Conservation (phyloP, 495 filamentous ascomycete species). For the Aspergillus funiculosus region DNA sequence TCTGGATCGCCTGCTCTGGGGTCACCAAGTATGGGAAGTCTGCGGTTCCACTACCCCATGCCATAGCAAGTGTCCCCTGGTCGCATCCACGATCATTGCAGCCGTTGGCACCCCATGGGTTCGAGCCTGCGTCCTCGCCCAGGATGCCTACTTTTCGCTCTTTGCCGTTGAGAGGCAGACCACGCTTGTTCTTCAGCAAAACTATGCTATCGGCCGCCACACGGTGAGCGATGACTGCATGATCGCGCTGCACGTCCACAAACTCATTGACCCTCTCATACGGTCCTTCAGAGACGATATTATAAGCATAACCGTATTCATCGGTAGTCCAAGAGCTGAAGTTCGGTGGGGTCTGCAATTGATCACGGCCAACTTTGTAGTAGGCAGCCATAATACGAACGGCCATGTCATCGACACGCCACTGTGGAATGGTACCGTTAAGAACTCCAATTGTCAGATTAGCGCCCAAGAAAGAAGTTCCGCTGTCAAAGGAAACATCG, state of each 20-base stretch:
- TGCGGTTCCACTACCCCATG: constrained; percentile 85
- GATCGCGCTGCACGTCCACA: constrained; percentile 75
- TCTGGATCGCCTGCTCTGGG: constrained; percentile 78
- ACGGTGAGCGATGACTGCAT: constrained; percentile 64
- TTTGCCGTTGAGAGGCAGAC: constrained; percentile 68
- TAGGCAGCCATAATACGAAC: constrained; percentile 89
- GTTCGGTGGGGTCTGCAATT: constrained; percentile 61
- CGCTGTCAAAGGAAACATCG: constrained; percentile 68
- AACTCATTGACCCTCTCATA: constrained; percentile 73
- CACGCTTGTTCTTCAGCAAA: constrained; percentile 77
- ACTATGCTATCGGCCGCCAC: constrained; percentile 74
- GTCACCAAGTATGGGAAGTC: constrained; percentile 91
- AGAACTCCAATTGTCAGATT: constrained; percentile 82
- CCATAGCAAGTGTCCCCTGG: constrained; percentile 85
- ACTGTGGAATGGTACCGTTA: constrained; percentile 87
- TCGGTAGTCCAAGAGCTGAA: constrained; percentile 82
- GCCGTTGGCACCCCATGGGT: constrained; percentile 75
- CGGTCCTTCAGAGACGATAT: constrained; percentile 47
- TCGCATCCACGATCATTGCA: constrained; percentile 80
- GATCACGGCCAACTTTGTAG: constrained; percentile 79
- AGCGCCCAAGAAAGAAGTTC: constrained; percentile 72
- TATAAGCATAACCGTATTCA: constrained; percentile 66
- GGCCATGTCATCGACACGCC: constrained; percentile 89
- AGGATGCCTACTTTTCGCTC: constrained; percentile 76
- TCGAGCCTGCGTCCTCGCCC: constrained; percentile 78